Conservation (phyloP, 768 basidiomycete genomes). For the Tylopilus balloui region DNA sequence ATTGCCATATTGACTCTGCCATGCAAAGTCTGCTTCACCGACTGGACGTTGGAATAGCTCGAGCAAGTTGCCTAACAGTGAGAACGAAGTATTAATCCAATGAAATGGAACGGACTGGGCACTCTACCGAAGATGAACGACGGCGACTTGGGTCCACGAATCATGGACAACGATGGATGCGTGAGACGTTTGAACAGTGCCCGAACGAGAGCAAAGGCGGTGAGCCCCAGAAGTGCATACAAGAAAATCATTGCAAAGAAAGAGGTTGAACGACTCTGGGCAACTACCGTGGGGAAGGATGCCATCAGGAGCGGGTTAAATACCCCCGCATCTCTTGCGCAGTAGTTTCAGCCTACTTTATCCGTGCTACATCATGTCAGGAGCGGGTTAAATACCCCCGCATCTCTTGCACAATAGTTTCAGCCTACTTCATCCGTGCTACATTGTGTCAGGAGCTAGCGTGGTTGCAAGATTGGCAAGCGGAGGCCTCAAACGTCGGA, state of each 20-base stretch:
- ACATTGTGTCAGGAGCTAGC: too few species aligned
- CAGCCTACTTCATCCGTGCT: too few species aligned
- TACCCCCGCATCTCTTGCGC: too few species aligned
- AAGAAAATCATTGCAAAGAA: constrained; percentile 4
- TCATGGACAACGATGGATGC: constrained; percentile 9
- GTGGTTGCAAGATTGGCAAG: too few species aligned
- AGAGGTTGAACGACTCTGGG: too few species aligned
- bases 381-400: not conserved
- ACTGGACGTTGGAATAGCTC: constrained; percentile 24
- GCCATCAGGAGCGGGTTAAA: not conserved
- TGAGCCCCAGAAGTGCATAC: not conserved
- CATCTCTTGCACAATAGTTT: too few species aligned
- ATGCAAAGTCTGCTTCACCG: constrained; percentile 28
- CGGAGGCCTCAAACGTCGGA: too few species aligned
- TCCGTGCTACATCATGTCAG: not conserved
- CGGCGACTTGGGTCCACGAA: constrained; percentile 16
- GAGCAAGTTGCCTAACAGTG: constrained; percentile 21
- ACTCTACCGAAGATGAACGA: constrained; percentile 14
- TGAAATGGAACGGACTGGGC: not conserved
- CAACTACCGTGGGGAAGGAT: not conserved
- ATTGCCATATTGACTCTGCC: constrained; percentile 29
- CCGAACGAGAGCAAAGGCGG: not conserved
- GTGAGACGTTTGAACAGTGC: not conserved
- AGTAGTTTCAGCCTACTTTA: too few species aligned
- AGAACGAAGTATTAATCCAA: constrained; percentile 10